A percentile compares a stretch with the other conserved stretches of the same genome.
Evolutionary conservation across 2,329 filamentous ascomycete genomes (phyloP).

Genomic region (Alternaria solani): DNA sequence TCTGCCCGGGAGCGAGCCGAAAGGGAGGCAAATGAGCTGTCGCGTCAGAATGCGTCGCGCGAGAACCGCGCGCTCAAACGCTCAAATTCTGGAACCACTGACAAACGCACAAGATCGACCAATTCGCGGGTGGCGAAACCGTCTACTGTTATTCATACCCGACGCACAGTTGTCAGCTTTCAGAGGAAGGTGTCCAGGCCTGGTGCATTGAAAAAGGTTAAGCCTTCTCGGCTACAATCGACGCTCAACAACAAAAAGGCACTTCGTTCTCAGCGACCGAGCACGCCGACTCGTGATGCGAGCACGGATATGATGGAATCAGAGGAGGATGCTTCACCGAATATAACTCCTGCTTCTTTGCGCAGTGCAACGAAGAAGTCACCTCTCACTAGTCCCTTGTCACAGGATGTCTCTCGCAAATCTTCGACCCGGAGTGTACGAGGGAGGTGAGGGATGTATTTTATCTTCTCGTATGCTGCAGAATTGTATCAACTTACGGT

Average conservation of each 20-base stretch:
- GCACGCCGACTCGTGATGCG: constrained; percentile 24
- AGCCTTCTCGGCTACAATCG: constrained; percentile 21
- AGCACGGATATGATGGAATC: constrained; percentile 18
- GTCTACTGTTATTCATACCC: constrained; percentile 26
- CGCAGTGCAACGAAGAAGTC: constrained; percentile 41
- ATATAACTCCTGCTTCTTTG: constrained; percentile 49
- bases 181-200: constrained; percentile 32
- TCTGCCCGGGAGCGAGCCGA: constrained; percentile 38
- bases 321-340: constrained; percentile 38
- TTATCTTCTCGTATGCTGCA: background rate
- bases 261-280: constrained; percentile 25
- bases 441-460: constrained; percentile 14
- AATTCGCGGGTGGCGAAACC: constrained; percentile 17
- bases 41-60: constrained; percentile 43
- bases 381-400: constrained; percentile 6
- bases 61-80: constrained; percentile 44
- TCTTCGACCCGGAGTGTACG: constrained; percentile 12
- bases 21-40: constrained; percentile 36
- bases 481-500: background rate
- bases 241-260: constrained; percentile 23
- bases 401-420: background rate
- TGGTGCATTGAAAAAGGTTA: constrained; percentile 36
- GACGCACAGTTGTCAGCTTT: constrained; percentile 35
- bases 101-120: constrained; percentile 22
- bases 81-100: constrained; percentile 20